A percentile compares a stretch with the other conserved stretches of the same genome.
Evolutionary conservation across 2,329 filamentous ascomycete species (phyloP).

Genomic region (Clarireedia hainanense): DNA sequence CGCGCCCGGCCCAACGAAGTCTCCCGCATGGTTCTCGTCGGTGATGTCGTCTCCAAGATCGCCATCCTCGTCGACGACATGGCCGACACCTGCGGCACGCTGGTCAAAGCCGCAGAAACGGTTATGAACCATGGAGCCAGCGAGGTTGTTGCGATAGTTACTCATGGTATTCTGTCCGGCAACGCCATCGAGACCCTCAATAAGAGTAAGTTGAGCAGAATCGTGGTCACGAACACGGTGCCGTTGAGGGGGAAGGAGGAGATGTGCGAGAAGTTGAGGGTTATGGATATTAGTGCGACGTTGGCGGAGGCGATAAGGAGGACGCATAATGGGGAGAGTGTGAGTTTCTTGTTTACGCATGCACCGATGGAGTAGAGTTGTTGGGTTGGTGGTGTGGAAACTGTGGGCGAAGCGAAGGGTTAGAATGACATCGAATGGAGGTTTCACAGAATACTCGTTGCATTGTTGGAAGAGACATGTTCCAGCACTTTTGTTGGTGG

Average conservation of each 20-base stretch:
- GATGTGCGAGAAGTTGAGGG: slow-evolving; percentile 70
- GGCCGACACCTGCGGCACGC: slow-evolving; percentile 90
- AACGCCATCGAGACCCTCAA: slow-evolving; percentile 72
- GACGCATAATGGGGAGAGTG: slow-evolving; percentile 61
- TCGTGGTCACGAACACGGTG: slow-evolving; percentile 89
- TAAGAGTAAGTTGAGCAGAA: slow-evolving; percentile 62
- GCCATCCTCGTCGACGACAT: slow-evolving; percentile 97
- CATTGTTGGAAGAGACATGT: too few species aligned
- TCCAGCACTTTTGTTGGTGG: too few species aligned
- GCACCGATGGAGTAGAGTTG: slow-evolving; percentile 41
- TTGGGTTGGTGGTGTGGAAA: not conserved
- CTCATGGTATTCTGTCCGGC: slow-evolving; percentile 84
- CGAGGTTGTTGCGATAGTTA: slow-evolving; percentile 90
- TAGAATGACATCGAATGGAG: not conserved
- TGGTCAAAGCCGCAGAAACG: slow-evolving; percentile 81
- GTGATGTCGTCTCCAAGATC: slow-evolving; percentile 82
- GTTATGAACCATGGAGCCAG: slow-evolving; percentile 80
- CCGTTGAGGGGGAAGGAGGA: slow-evolving; percentile 74
- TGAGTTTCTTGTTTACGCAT: slow-evolving; percentile 62
- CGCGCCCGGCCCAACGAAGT: slow-evolving; percentile 86
- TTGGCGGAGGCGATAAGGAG: slow-evolving; percentile 63
- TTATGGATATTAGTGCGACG: slow-evolving; percentile 86
- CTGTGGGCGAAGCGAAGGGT: not conserved
- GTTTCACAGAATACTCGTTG: too few species aligned
- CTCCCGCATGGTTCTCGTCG: slow-evolving; percentile 90